Conservation (phyloP, 768 basidiomycete genomes). For the Tricholoma sp. region DNA sequence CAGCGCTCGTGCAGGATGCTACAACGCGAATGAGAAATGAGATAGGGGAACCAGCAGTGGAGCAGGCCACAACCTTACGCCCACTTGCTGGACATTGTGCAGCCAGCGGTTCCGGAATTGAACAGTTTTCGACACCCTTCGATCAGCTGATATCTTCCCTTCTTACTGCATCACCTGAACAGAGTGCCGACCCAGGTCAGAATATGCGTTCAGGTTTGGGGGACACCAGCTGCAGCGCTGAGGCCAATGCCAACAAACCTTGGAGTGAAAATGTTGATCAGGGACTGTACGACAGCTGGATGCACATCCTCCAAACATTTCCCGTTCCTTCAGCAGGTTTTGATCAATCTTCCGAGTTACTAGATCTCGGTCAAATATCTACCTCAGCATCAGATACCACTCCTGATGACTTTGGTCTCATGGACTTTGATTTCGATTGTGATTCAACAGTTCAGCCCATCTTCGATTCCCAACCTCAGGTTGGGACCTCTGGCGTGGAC, state of each 20-base stretch:
- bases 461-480: conserved; percentile 9
- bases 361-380: background rate
- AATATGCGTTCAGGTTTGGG: conserved; percentile 1
- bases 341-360: conserved; percentile 4
- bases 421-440: conserved; percentile 12
- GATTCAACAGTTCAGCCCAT: conserved; percentile 4
- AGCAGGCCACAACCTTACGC: background rate
- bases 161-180: conserved; percentile 24
- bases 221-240: conserved; percentile 5
- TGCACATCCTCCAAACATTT: conserved; percentile 44
- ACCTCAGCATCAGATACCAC: conserved; percentile 3
- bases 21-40: conserved; percentile 22
- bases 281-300: conserved; percentile 43
- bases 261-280: conserved; percentile 26
- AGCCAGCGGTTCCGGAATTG: conserved; percentile 5
- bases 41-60: background rate
- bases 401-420: conserved; percentile 9
- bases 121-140: conserved; percentile 24
- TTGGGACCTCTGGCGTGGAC: background rate
- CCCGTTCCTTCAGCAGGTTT: conserved; percentile 30
- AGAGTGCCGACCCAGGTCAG: background rate
- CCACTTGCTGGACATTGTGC: conserved; percentile 3
- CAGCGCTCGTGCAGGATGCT: conserved; percentile 16
- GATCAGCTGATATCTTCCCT: conserved; percentile 37
- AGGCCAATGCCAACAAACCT: background rate